Evolutionary conservation across 2,329 filamentous ascomycete genomes (phyloP).

Genomic region (Beauveria bassiana): DNA sequence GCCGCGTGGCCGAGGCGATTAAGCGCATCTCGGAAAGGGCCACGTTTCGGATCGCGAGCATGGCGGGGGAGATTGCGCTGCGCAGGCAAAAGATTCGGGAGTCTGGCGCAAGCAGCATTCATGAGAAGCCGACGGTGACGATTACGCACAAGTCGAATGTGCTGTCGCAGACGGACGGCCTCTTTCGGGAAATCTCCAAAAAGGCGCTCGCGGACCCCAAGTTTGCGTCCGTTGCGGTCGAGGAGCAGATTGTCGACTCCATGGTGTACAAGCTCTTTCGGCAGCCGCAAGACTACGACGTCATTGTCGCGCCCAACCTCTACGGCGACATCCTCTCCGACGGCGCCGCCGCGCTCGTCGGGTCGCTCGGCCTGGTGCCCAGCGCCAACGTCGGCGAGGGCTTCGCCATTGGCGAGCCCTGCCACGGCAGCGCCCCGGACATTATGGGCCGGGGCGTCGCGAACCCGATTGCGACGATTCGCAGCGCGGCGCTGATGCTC

Average conservation of each 20-base stretch:
- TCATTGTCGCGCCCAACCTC: slow-evolving; percentile 94
- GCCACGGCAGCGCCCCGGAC: slow-evolving; percentile 92
- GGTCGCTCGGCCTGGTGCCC: slow-evolving; percentile 84
- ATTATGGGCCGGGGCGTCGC: slow-evolving; percentile 85
- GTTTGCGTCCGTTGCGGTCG: slow-evolving; percentile 61
- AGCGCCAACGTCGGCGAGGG: slow-evolving; percentile 90
- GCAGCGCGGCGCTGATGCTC: slow-evolving; percentile 88
- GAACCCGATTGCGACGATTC: slow-evolving; percentile 91
- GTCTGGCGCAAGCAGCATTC: slow-evolving; percentile 39
- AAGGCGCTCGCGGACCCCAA: slow-evolving; percentile 58
- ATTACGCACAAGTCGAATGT: slow-evolving; percentile 99
- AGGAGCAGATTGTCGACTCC: slow-evolving; percentile 97
- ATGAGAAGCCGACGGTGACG: slow-evolving; percentile 69
- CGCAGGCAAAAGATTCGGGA: slow-evolving; percentile 75
- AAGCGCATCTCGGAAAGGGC: slow-evolving; percentile 92
- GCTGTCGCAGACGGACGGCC: slow-evolving; percentile 87
- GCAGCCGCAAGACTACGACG: slow-evolving; percentile 89
- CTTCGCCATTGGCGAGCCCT: slow-evolving; percentile 96
- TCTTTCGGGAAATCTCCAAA: slow-evolving; percentile 79
- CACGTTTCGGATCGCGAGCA: slow-evolving; percentile 76
- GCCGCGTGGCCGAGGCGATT: slow-evolving; percentile 91
- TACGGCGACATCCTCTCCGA: slow-evolving; percentile 97
- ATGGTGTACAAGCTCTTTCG: slow-evolving; percentile 99
- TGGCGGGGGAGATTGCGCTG: slow-evolving; percentile 90
- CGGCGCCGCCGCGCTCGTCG: slow-evolving; percentile 88